phyloP scores from a whole-genome alignment of 768 basidiomycete genomes.

The Hygrophorus russula region DNA sequence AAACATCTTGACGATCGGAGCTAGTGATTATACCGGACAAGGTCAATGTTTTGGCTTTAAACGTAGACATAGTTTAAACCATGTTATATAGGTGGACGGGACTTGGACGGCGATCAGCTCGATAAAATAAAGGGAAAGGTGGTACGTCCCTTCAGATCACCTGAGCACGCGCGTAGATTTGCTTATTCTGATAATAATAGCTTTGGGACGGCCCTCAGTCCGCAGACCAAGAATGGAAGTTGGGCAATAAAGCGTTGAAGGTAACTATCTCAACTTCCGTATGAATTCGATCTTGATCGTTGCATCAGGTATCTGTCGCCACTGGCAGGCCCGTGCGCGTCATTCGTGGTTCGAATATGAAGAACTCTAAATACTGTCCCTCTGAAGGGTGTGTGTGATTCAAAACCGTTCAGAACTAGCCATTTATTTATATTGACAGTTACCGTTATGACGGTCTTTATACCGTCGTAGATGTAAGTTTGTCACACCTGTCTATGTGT shows the following conservation, averaged over 20 bases:
- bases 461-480: not conserved
- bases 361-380: not conserved
- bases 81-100: not conserved
- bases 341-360: not conserved
- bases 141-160: not conserved
- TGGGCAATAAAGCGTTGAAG: slow-evolving; percentile 1
- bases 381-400: not conserved
- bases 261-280: not conserved
- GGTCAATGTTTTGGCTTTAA: not conserved
- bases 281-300: not conserved
- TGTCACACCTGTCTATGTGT: not conserved
- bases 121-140: not conserved
- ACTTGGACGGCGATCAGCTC: not conserved
- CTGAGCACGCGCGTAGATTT: too few species aligned
- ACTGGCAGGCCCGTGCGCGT: slow-evolving; percentile 1
- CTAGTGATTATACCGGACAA: slow-evolving; percentile 1
- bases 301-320: not conserved
- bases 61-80: not conserved
- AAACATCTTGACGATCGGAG: not conserved
- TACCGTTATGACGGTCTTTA: slow-evolving; percentile 2
- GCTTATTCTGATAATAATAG: not conserved
- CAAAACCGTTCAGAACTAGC: not conserved
- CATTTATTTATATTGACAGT: not conserved
- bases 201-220: not conserved
- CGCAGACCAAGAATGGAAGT: not conserved